Percentiles rank a stretch among this genome's conserved stretches.
phyloP scores from a whole-genome alignment of 441 rosid species.

The Populus hybrid region DNA sequence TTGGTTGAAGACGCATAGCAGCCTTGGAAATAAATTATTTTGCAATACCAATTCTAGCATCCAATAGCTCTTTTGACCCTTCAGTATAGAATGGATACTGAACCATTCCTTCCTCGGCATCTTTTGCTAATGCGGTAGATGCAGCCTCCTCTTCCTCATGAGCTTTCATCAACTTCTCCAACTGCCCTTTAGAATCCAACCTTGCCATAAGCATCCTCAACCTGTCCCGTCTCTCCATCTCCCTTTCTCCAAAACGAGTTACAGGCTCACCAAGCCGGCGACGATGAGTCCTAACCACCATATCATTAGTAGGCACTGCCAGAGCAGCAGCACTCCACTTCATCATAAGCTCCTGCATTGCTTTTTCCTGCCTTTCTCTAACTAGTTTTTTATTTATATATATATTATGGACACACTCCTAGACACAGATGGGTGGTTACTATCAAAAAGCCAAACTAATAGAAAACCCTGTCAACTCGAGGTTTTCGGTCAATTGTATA shows the following conservation, averaged over 20 bases:
- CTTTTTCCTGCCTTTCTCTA: conserved; percentile 84
- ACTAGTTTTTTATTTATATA: conserved; percentile 37
- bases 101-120: conserved; percentile 57
- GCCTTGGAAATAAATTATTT: conserved; percentile 65
- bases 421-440: too few species aligned
- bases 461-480: too few species aligned
- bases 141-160: conserved; percentile 84
- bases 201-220: conserved; percentile 78
- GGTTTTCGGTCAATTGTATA: too few species aligned
- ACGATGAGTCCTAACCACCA: conserved; percentile 75
- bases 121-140: conserved; percentile 39
- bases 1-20: conserved; percentile 54
- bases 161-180: conserved; percentile 77
- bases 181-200: conserved; percentile 74
- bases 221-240: conserved; percentile 94
- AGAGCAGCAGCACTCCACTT: conserved; percentile 85
- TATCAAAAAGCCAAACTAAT: too few species aligned
- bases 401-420: too few species aligned
- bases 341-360: conserved; percentile 67
- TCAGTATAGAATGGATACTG: too few species aligned
- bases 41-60: conserved; percentile 69
- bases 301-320: conserved; percentile 92
- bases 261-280: conserved; percentile 85
- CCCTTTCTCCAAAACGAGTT: conserved; percentile 86
- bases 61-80: conserved; percentile 65